Percentiles rank a stretch among this genome's conserved stretches.
Evolutionary conservation across 768 basidiomycete species (phyloP).

Genomic region (Cystobasidium ongulense): DNA sequence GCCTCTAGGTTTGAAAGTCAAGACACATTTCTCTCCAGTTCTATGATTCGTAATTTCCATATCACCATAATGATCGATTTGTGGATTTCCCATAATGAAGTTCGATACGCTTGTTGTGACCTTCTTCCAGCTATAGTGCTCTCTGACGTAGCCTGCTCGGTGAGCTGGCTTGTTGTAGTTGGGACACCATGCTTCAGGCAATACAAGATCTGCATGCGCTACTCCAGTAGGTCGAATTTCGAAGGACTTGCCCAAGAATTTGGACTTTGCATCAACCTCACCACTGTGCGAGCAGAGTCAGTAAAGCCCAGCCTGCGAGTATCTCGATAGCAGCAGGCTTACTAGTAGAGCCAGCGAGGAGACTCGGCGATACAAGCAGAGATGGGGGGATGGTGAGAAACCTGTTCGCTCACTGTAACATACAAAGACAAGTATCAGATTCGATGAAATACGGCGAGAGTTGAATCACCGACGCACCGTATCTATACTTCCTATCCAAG

Average conservation of each 20-base stretch:
- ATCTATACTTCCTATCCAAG: conserved; percentile 78
- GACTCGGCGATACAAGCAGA: conserved; percentile 93
- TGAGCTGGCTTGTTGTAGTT: conserved; percentile 52
- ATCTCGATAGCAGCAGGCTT: conserved; percentile 47
- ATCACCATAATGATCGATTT: conserved; percentile 88
- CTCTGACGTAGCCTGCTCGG: conserved; percentile 54
- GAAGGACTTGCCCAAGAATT: conserved; percentile 91
- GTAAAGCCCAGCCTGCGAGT: conserved; percentile 47
- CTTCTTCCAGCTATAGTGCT: conserved; percentile 94
- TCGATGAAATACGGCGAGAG: background rate
- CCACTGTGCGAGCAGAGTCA: conserved; percentile 5
- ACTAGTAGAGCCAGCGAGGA: conserved; percentile 74
- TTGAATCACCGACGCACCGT: conserved; percentile 53
- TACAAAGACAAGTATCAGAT: background rate
- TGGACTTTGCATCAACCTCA: conserved; percentile 92
- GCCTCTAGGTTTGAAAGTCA: conserved; percentile 92
- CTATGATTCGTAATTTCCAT: conserved; percentile 81
- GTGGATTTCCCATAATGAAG: conserved; percentile 80
- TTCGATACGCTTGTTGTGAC: conserved; percentile 78
- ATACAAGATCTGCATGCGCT: conserved; percentile 72
- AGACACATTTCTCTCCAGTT: conserved; percentile 72
- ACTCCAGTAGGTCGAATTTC: conserved; percentile 94
- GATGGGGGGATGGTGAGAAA: conserved; percentile 93
- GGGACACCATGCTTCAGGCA: conserved; percentile 61
- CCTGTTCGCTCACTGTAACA: conserved; percentile 58